Percentiles rank a stretch among this genome's conserved stretches.
These are phyloP conservation scores for Aspergillus texensis DNA, from an alignment of 2,329 filamentous ascomycete genomes.

Conservation along the genomic window DNA sequence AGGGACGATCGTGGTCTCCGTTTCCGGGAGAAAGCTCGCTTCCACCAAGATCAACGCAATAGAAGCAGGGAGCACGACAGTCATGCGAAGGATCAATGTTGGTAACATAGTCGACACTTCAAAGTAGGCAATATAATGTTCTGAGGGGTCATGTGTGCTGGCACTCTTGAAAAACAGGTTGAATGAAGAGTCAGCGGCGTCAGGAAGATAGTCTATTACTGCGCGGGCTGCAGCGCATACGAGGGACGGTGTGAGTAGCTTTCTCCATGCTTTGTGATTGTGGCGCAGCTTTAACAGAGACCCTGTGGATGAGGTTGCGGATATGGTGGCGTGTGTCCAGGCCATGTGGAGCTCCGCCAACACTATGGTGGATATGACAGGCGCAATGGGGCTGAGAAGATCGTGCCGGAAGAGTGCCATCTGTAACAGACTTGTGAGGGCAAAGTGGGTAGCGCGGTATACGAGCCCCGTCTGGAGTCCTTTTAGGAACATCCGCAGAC, in stretches of 20 bases:
- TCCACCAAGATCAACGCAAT: neutral
- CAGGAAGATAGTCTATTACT: neutral
- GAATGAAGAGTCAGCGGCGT: neutral
- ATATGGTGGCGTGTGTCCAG: slow-evolving; percentile 1
- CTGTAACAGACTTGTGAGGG: neutral
- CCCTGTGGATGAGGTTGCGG: neutral
- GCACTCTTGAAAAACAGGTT: neutral
- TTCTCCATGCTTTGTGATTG: neutral
- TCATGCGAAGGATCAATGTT: neutral
- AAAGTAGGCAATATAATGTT: neutral
- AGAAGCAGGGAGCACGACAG: neutral
- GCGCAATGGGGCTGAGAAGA: neutral
- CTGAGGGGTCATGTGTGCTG: neutral
- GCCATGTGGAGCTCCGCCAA: neutral
- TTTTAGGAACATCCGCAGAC: neutral
- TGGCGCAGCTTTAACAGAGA: neutral
- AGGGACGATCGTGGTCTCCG: neutral
- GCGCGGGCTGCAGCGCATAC: neutral
- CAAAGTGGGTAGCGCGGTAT: neutral
- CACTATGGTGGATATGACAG: neutral
- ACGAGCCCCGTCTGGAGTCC: neutral
- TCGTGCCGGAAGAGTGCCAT: neutral
- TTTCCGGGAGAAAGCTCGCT: neutral
- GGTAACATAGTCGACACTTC: neutral
- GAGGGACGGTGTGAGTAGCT: neutral